Base-by-base conservation (phyloP, 1,139 yeast genomes). In the Suhomyces ambrosiae region DNA sequence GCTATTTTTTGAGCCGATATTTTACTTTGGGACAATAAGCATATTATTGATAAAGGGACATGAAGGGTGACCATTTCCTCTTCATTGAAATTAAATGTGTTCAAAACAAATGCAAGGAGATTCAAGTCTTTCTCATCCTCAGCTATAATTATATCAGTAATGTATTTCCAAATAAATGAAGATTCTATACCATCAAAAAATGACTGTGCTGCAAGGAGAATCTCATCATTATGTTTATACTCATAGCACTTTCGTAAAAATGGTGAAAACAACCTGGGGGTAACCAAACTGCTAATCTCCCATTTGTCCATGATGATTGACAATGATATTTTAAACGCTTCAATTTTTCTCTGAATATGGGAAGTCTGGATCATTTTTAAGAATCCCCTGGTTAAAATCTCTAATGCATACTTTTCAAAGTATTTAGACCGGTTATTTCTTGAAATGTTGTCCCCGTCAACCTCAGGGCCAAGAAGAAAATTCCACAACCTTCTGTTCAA, bases 101-200 rank as follows among this genome's bases (percentile, higher is more conserved):
- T 68, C 18, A 89, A 48, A 14, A 87, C 71, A 54, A 82, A 88
- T 7, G 66, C 61, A 5, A 86, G 59, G 23, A 86, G 61, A 0
- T 66, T 73, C 21, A 76, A 52, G 6, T 68, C 55, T 2, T 43
- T 39, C 3, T 37, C 46, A 5, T 40, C 30, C 3, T 34, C 39
- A n/a, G 38, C 28, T 5, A 55, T 40, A 5, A 40, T 76, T 54
- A 61, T 42, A 12, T 41, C 46, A 30, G 76, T 65, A 1, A 84
- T 60, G 41, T 80, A 79, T 3, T 79, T 72, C 92, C 96, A 90
- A 10, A 90, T 89, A 23, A 76, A 76, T 17, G 72, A 60, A 0
- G 96, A 78, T 54, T 92, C 97, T 2, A 89, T 83, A 3, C 88
- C 86, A 56, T 92, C 96, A 58, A 92, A 87, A 45, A 90, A 81